These are phyloP conservation scores for Agapanthus africanus DNA, from an alignment of 106 monocot genomes.

Conservation along the genomic window DNA sequence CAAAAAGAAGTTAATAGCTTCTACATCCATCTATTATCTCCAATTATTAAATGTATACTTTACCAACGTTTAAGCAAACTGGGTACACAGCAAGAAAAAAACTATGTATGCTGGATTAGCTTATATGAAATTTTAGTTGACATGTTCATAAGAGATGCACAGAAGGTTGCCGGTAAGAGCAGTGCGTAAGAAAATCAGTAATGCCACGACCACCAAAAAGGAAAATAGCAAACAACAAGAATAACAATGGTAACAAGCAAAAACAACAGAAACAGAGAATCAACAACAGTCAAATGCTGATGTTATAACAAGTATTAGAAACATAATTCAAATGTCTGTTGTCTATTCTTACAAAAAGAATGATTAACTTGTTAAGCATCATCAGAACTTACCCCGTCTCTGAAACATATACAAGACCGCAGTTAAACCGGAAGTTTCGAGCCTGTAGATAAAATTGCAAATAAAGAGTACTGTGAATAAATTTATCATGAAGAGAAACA, in stretches of 20 bases:
- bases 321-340: too few species aligned
- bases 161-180: too few species aligned
- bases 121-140: neutral
- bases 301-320: too few species aligned
- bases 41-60: neutral
- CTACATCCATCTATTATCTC: neutral
- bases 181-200: too few species aligned
- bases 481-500: neutral
- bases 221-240: neutral
- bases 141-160: too few species aligned
- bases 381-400: conserved; percentile 71
- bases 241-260: neutral
- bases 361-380: neutral
- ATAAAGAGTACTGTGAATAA: too few species aligned
- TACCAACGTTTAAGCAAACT: too few species aligned
- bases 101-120: neutral
- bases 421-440: conserved; percentile 81
- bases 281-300: too few species aligned
- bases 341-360: too few species aligned
- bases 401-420: conserved; percentile 90
- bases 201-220: neutral
- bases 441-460: conserved; percentile 40
- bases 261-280: neutral
- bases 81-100: too few species aligned
- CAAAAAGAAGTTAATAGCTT: neutral